Base-by-base conservation (phyloP, 352 stramenopile genomes). In the Globisporangium perplexum region DNA sequence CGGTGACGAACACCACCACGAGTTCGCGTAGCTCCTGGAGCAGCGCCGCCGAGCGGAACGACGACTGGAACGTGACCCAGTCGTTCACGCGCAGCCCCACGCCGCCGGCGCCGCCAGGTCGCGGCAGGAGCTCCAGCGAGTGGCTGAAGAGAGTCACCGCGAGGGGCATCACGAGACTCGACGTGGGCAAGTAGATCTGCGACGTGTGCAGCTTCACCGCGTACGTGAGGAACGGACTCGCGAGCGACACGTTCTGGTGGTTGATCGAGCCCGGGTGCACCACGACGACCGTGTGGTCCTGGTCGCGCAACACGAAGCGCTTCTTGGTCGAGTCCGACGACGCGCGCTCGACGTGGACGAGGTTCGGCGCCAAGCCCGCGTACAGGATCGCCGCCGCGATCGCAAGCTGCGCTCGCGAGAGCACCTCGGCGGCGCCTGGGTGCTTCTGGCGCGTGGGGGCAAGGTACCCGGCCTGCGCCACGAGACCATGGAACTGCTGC, bases 311-410 rank as follows among this genome's bases (percentile, higher is more conserved):
- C 38, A 87, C 54, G 22, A 74, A 52, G 5, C 65, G 57, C 20
- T 62, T 60, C 33, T 78, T 75, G 30, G 17, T n/a, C 17, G 57
- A 30, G 49, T 73, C 59, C 6, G 60, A 57, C 23, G 56, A 20
- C 7, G 70, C 47, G 7, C 62, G 64, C 46, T 88, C 74, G 24
- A 75, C 65, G 58, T 91, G 78, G 20, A 98, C 85, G 44, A 98
- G 63, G 63, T 98, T 97, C 14, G 95, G 95, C 36, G 95, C 88
- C 28, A 99, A 64, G 20, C 84, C 85, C 24, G 76, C 88, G 47
- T 79, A 91, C 10, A 97, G 47, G 15, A 93, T 60, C 1, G 79
- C 71, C 10, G 79, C 62, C n/a, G 95, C 57, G 31, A 90, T 68
- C 8, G 74, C 72, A 14, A 83, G 64, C 12, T 74, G 60, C 36